These are phyloP conservation scores for Cymbopogon citratus DNA, from an alignment of 176 grass and related monocot species.

Conservation along the genomic window DNA sequence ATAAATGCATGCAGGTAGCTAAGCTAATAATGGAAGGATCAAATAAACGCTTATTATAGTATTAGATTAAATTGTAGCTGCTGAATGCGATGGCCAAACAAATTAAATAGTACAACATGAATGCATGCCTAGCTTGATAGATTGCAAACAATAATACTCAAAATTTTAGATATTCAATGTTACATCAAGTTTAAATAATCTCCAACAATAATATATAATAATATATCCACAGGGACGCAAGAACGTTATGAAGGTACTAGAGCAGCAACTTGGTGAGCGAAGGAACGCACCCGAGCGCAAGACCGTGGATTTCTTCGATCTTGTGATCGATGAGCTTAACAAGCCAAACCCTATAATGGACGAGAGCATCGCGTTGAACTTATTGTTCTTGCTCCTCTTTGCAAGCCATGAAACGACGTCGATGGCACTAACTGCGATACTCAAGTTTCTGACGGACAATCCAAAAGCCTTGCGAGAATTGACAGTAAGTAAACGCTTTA, in stretches of 20 bases:
- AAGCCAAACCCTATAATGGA: neutral
- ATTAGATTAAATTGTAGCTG: no score
- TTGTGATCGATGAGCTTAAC: neutral
- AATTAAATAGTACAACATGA: no score
- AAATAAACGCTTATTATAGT: no score
- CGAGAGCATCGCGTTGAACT: neutral
- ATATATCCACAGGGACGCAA: conserved; percentile 33
- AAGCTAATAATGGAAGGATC: no score
- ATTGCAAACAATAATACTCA: no score
- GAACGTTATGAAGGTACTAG: conserved; percentile 29
- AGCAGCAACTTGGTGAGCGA: conserved; percentile 28
- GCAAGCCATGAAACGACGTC: conserved; percentile 51
- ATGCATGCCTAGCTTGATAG: no score
- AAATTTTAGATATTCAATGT: no score
- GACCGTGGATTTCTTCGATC: conserved; percentile 21
- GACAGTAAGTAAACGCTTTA: conserved; percentile 13
- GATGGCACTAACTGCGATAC: conserved; percentile 24
- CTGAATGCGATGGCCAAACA: no score
- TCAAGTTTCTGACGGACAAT: conserved; percentile 7
- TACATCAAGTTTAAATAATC: no score
- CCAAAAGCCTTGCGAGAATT: conserved; percentile 37
- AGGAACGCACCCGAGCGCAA: neutral
- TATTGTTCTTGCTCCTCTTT: conserved; percentile 45
- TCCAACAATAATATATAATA: neutral
- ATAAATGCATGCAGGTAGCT: conserved; percentile 54